These are phyloP conservation scores for Boletus mariae DNA, from an alignment of 1,284 basidiomycete species.

Conservation along the genomic window DNA sequence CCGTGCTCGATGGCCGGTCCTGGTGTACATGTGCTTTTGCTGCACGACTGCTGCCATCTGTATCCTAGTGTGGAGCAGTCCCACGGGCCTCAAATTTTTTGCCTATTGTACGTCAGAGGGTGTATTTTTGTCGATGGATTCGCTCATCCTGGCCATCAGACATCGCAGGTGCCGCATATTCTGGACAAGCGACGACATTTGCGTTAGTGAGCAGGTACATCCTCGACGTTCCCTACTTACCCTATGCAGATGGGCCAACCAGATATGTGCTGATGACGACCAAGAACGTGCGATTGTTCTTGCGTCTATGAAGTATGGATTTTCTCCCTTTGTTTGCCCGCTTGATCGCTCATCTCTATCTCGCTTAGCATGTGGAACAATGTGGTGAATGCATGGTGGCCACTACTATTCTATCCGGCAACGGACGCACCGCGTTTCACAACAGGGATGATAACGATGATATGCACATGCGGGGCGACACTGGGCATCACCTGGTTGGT, in stretches of 20 bases:
- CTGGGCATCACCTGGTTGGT: constrained; percentile 53
- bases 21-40: constrained; percentile 58
- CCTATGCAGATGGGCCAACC: constrained; percentile 58
- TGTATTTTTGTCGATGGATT: neutral
- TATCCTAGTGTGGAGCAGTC: constrained; percentile 55
- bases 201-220: constrained; percentile 41
- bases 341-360: neutral
- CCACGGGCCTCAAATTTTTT: constrained; percentile 60
- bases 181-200: constrained; percentile 68
- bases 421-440: constrained; percentile 62
- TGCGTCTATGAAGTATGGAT: constrained; percentile 62
- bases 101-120: constrained; percentile 51
- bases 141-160: constrained; percentile 33
- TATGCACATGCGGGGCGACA: constrained; percentile 55
- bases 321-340: neutral
- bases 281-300: constrained; percentile 65
- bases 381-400: constrained; percentile 68
- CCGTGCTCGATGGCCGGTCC: constrained; percentile 57
- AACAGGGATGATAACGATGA: constrained; percentile 66
- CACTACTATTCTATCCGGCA: constrained; percentile 62
- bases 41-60: constrained; percentile 54
- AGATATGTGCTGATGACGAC: constrained; percentile 64
- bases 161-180: constrained; percentile 59
- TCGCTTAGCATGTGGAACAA: constrained; percentile 65
- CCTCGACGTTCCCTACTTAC: neutral